A percentile compares a stretch with the other conserved stretches of the same genome.
Conservation (phyloP, 805 yeast genomes). For the Metschnikowia corniflorae region DNA sequence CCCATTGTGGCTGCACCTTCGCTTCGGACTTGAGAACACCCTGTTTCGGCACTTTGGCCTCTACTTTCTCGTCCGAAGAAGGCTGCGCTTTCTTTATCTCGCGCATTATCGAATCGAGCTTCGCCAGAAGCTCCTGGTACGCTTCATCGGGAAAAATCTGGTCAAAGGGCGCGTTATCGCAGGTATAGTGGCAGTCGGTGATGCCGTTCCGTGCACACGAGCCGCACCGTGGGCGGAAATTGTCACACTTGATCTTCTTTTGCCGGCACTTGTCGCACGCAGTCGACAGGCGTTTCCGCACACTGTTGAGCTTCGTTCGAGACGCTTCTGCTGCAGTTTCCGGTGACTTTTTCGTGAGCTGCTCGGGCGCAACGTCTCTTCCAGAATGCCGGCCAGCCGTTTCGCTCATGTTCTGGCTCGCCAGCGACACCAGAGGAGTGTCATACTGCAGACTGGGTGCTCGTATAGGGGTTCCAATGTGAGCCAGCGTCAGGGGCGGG, state of each 20-base stretch:
- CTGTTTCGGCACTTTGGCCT: conserved; percentile 1
- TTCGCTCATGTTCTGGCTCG: conserved; percentile 3
- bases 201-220: conserved; percentile 29
- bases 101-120: conserved; percentile 28
- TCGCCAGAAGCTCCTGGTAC: conserved; percentile 24
- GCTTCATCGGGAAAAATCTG: conserved; percentile 21
- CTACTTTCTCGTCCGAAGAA: not conserved
- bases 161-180: conserved; percentile 23
- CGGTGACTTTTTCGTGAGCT: too few relatives aligned
- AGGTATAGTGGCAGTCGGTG: conserved; percentile 27
- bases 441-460: too few relatives aligned
- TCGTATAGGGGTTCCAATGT: too few relatives aligned
- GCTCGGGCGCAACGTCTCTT: too few relatives aligned
- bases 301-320: not conserved
- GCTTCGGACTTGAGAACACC: not conserved
- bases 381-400: too few relatives aligned
- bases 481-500: too few relatives aligned
- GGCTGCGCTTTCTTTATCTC: conserved; percentile 17
- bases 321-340: not conserved
- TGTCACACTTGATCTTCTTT: conserved; percentile 38
- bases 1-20: conserved; percentile 21
- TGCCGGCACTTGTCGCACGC: conserved; percentile 38
- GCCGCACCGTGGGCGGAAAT: conserved; percentile 33
- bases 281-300: conserved; percentile 17
- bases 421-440: conserved; percentile 1